These are phyloP conservation scores for Neltuma alba DNA, from an alignment of 306 rosid genomes.

Conservation along the genomic window DNA sequence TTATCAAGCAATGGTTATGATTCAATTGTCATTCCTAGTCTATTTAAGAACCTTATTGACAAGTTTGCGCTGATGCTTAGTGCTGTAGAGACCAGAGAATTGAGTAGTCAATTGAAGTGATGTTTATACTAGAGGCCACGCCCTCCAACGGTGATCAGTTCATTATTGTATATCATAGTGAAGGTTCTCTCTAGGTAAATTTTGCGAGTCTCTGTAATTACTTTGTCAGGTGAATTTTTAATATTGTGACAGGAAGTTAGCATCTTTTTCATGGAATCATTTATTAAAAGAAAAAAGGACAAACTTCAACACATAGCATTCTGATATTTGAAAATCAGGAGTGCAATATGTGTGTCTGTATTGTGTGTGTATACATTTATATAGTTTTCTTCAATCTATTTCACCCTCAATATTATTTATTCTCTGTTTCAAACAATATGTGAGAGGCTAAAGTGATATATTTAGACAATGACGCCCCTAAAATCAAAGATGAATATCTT, in stretches of 20 bases:
- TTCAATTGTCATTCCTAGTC: conserved; percentile 5
- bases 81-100: conserved; percentile 8
- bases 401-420: too few relatives aligned
- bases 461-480: too few relatives aligned
- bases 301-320: too few relatives aligned
- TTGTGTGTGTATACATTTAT: too few relatives aligned
- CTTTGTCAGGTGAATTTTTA: background rate
- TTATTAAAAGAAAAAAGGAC: background rate
- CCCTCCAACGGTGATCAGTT: background rate
- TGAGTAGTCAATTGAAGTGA: background rate
- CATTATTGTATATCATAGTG: background rate
- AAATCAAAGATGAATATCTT: background rate
- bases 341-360: too few relatives aligned
- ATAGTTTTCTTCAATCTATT: too few relatives aligned
- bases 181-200: background rate
- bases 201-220: background rate
- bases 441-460: too few relatives aligned
- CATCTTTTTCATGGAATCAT: background rate
- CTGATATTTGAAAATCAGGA: too few relatives aligned
- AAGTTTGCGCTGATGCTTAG: background rate
- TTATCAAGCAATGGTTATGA: background rate
- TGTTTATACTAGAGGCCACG: background rate
- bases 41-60: background rate
- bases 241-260: background rate
- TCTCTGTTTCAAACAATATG: too few relatives aligned